Conservation (phyloP, 352 stramenopile species). For the Peronospora tabacina region DNA sequence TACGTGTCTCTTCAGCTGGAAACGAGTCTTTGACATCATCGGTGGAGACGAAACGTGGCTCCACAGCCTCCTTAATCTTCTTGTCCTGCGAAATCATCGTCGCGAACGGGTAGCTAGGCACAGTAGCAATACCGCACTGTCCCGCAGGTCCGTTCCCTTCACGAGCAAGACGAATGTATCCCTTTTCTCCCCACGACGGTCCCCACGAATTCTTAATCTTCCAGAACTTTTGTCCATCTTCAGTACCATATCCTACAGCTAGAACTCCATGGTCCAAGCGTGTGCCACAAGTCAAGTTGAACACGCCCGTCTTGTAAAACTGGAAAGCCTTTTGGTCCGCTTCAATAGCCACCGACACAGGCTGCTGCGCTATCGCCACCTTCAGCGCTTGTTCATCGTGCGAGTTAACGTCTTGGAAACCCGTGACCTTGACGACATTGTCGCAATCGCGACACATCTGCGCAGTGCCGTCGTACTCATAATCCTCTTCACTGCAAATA, state of each 20-base stretch:
- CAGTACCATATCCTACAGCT: constrained; percentile 87
- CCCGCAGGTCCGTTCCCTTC: constrained; percentile 87
- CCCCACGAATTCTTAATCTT: constrained; percentile 93
- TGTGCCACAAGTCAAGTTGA: constrained; percentile 41
- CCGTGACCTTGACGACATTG: constrained; percentile 76
- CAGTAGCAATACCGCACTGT: constrained; percentile 91
- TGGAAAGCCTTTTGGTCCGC: constrained; percentile 75
- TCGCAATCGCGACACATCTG: constrained; percentile 77
- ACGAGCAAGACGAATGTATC: constrained; percentile 80
- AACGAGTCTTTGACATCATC: constrained; percentile 26
- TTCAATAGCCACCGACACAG: constrained; percentile 85
- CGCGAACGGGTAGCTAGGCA: constrained; percentile 65
- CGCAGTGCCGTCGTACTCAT: constrained; percentile 89
- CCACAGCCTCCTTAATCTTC: constrained; percentile 3
- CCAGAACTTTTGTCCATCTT: constrained; percentile 89
- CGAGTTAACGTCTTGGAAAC: constrained; percentile 63
- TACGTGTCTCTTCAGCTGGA: constrained; percentile 18
- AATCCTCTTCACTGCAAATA: constrained; percentile 93
- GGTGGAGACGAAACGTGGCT: constrained; percentile 10
- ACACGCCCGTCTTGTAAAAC: constrained; percentile 71
- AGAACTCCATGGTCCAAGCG: constrained; percentile 92
- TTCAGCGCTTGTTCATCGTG: constrained; percentile 80
- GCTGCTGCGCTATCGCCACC: constrained; percentile 71
- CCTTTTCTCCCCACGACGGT: constrained; percentile 78
- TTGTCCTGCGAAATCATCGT: constrained; percentile 21